phyloP scores from a whole-genome alignment of 148 eudicot species.

The Amaranthus hypochondriacus region DNA sequence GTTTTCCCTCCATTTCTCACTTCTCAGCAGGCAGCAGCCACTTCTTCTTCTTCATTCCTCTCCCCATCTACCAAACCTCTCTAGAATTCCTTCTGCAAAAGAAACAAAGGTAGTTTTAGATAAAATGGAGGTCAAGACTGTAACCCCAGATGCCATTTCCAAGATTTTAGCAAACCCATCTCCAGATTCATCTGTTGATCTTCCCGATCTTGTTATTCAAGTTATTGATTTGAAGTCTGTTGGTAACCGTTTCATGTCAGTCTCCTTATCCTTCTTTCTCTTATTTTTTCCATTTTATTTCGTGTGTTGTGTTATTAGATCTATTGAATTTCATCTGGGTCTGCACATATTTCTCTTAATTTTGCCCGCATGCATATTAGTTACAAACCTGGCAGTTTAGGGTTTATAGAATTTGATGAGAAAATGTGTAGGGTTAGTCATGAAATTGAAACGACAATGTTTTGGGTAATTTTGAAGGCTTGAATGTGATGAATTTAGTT shows the following conservation, averaged over 20 bases:
- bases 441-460: background rate
- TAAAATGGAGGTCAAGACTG: constrained; percentile 38
- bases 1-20: background rate
- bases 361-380: background rate
- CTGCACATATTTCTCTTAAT: background rate
- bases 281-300: background rate
- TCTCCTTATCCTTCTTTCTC: background rate
- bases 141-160: constrained; percentile 64
- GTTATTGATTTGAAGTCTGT: constrained; percentile 65
- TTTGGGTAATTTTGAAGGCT: background rate
- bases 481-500: background rate
- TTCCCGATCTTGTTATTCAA: constrained; percentile 61
- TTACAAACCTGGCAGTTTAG: background rate
- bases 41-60: background rate
- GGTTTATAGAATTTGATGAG: too few species aligned
- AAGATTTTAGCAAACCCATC: constrained; percentile 64
- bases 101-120: background rate
- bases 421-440: background rate
- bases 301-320: background rate
- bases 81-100: background rate
- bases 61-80: background rate
- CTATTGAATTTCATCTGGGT: background rate
- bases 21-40: background rate
- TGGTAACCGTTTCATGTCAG: constrained; percentile 61
- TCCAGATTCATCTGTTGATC: constrained; percentile 55